A percentile compares a stretch with the other conserved stretches of the same genome.
Conservation (phyloP, 1,139 yeast species). For the Candida pseudocylindracea region DNA sequence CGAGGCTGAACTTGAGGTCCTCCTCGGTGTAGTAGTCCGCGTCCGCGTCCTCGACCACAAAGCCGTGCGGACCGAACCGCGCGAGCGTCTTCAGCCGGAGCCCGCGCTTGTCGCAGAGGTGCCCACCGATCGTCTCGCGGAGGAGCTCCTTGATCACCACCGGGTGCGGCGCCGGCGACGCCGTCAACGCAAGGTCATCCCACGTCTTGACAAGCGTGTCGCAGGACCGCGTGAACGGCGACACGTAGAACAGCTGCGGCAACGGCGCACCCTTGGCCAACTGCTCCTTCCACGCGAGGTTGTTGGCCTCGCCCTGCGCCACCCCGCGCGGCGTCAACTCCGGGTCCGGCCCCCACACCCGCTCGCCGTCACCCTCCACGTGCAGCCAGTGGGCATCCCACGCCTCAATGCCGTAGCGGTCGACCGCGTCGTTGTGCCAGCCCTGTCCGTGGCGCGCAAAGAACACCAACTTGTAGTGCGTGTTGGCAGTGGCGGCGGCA, state of each 20-base stretch:
- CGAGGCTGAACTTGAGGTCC: constrained; percentile 18
- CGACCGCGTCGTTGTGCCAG: constrained; percentile 4
- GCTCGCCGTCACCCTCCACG: constrained; percentile 4
- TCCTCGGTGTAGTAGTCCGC: constrained; percentile 14
- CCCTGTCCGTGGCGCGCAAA: constrained; percentile 5
- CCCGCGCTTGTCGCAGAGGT: constrained; percentile 11
- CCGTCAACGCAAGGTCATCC: constrained; percentile 3
- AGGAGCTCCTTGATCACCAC: constrained; percentile 2
- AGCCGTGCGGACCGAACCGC: constrained; percentile 14
- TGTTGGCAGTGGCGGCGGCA: constrained; percentile 2
- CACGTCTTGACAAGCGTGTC: constrained; percentile 7
- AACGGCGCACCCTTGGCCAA: constrained; percentile 8
- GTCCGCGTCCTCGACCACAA: constrained; percentile 16
- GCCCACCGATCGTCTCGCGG: constrained; percentile 5
- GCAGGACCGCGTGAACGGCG: constrained; percentile 8
- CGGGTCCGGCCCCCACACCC: constrained; percentile 4
- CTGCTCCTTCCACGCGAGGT: constrained; percentile 6
- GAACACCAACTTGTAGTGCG: constrained; percentile 3
- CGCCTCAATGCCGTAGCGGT: constrained; percentile 3
- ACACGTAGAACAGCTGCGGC: constrained; percentile 8
- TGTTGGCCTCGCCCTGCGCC: constrained; percentile 6
- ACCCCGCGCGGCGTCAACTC: constrained; percentile 4
- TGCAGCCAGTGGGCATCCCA: constrained; percentile 4
- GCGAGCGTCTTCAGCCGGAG: constrained; percentile 10
- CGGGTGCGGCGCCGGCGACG: neutral